Conservation (phyloP, 768 basidiomycete genomes). For the Pulveroboletus sp. region DNA sequence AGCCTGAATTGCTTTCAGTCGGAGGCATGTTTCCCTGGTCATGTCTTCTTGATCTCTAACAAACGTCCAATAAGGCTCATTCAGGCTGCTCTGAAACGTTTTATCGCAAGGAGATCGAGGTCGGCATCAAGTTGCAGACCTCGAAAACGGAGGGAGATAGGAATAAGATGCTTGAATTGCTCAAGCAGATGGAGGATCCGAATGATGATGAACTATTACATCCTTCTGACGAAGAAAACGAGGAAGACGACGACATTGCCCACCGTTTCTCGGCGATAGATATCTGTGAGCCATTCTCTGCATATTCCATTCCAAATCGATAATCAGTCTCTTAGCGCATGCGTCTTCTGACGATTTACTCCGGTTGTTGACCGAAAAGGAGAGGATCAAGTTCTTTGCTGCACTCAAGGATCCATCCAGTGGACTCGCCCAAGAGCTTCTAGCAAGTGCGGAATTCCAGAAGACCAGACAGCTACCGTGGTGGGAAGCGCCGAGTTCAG, state of each 20-base stretch:
- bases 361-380: slow-evolving; percentile 53
- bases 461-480: slow-evolving; percentile 56
- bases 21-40: slow-evolving; percentile 41
- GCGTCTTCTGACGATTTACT: slow-evolving; percentile 57
- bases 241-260: slow-evolving; percentile 42
- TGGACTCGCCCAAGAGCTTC: slow-evolving; percentile 53
- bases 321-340: slow-evolving; percentile 39
- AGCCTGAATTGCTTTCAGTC: slow-evolving; percentile 77
- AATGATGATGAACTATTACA: slow-evolving; percentile 34
- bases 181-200: slow-evolving; percentile 68
- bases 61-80: slow-evolving; percentile 43
- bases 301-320: neutral
- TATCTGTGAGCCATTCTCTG: slow-evolving; percentile 44
- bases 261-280: slow-evolving; percentile 54
- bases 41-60: neutral
- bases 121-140: slow-evolving; percentile 53
- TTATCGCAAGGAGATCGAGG: slow-evolving; percentile 70
- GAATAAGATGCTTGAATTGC: slow-evolving; percentile 60
- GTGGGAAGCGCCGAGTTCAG: slow-evolving; percentile 52
- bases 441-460: slow-evolving; percentile 54
- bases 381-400: slow-evolving; percentile 57
- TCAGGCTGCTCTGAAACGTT: slow-evolving; percentile 77
- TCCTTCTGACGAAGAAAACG: slow-evolving; percentile 37
- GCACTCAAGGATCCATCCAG: slow-evolving; percentile 60
- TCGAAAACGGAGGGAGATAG: slow-evolving; percentile 57